A percentile compares a stretch with the other conserved stretches of the same genome.
Conservation (phyloP, 768 basidiomycete species). For the Russula sp. region DNA sequence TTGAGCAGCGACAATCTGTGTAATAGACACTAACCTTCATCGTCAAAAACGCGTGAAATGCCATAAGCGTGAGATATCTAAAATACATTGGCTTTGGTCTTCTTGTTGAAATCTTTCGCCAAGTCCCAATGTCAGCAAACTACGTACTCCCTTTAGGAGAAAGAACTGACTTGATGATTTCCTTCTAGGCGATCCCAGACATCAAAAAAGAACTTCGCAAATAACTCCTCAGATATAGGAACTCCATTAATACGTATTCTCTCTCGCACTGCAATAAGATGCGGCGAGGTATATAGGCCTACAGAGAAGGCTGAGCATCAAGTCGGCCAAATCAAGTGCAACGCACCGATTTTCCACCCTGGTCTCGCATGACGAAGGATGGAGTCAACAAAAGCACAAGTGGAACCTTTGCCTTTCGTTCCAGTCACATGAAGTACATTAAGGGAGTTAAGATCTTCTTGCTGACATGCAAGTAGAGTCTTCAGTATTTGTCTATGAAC, state of each 20-base stretch:
- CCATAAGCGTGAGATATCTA: conserved; percentile 85
- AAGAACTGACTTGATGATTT: conserved; percentile 48
- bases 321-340: not conserved
- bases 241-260: conserved; percentile 88
- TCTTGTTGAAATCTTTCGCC: conserved; percentile 46
- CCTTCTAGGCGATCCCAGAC: conserved; percentile 81
- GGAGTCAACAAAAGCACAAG: conserved; percentile 87
- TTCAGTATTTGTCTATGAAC: conserved; percentile 18
- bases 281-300: conserved; percentile 97
- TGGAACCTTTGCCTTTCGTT: conserved; percentile 97
- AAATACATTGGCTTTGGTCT: conserved; percentile 87
- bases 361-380: conserved; percentile 73
- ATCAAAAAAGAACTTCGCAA: conserved; percentile 90
- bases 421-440: conserved; percentile 97
- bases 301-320: not conserved
- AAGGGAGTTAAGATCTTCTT: conserved; percentile 73
- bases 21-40: conserved; percentile 39
- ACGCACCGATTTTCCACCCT: conserved; percentile 72
- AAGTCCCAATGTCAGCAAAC: not conserved
- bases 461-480: conserved; percentile 36
- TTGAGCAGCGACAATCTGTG: not conserved
- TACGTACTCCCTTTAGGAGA: conserved; percentile 2
- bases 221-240: conserved; percentile 82
- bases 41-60: conserved; percentile 82
- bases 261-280: conserved; percentile 92